Evolutionary conservation across 768 basidiomycete species (phyloP), one percentile per base, ranked within the genome.

Genomic region (Suillus paluster): DNA sequence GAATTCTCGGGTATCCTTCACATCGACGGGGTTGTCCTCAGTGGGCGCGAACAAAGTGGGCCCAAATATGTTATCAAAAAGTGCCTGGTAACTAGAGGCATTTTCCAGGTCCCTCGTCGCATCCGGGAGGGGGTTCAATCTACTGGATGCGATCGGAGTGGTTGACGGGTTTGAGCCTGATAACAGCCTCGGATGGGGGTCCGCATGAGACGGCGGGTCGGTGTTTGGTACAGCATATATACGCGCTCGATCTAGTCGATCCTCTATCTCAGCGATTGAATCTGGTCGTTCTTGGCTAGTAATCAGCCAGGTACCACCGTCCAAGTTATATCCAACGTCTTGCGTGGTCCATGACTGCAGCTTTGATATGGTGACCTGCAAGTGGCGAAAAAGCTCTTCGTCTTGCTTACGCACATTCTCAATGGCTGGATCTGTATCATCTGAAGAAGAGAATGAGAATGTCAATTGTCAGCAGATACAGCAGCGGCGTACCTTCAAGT

Each of bases 1-100:
- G 17, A 64, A 62, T 53, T 64, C 63, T 25, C 60, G 45, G 30
- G 15, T 11, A 33, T 49, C 21, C 27, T 14, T 34, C 52, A 53
- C 55, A 33, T 19, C 23, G 23, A 46, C 45, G 3, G 12, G 21
- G 21, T 21, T 4, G 0, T 46, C 21, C 45, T 46, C 45, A 1
- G 6, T 15, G 45, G 23, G 45, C 5, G 12, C 12, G 44, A 44
- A 44, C 9, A 45, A 11, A 21, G 21, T 21, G 11, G 21, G 14
- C 6, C 6, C 15, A 17, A 17, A 56, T 23, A 56, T 41, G 15
- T 11, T 12, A 4, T 15, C 4, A 23, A 56, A 56, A 30, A 9
- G 55, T 30, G 8, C 10, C 17, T 41, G 11, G 55, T 56, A 23
- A 14, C 15, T 30, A 36, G 12, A 21, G 23, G 56, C 56, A 57